Base-by-base conservation (phyloP, 2,329 filamentous ascomycete genomes). In the Aspergillus viridinutans region DNA sequence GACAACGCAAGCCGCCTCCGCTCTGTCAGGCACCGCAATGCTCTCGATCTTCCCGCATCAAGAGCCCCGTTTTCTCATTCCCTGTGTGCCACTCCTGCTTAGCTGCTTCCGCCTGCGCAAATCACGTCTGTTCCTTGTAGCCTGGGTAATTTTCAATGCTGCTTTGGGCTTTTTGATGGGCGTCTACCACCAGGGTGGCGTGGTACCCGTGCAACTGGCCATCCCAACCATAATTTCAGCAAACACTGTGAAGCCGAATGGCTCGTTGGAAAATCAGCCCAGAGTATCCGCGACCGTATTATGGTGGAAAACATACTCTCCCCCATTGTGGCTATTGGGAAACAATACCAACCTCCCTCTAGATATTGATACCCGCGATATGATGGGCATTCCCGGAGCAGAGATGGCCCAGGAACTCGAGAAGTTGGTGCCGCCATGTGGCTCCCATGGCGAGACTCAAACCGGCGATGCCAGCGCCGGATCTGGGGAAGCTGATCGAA, bases 231-330 rank as follows among this genome's bases (percentile, higher is more conserved):
- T 76, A 29, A 60, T 75, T 26, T 64, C 70, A 2, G 62, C 67
- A 6, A 72, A 68, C 52, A 62, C 61, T 14, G 60, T 55, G 12
- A 53, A 23, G 50, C 51, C 50, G 49, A 58, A 6, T 53, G 53
- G 28, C 10, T 10, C 58, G 1, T 49, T 55, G 5, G 60, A 55
- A 9, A 45, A 58, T 0, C 49, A 58, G n/a, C 52, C 58, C 21
- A 50, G 54, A 14, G 43, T 55, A 47, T 66, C 66, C 9, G 71
- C 70, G 8, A 74, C 74, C 4, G 76, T 80, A 17, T 72, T 81
- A 56, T 83, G 80, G 80, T 83, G 80, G 80, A 81, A 82, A 60
- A 81, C 80, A 3, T 83, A 83, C 61, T 78, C 78, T 8, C 80
- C 80, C 2, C 80, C 80, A 3, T 72, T 74, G 8, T 82, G 80